Percentiles rank a stretch among this genome's conserved stretches.
phyloP scores from a whole-genome alignment of 2,329 filamentous ascomycete genomes.

The Verruconis gallopava region DNA sequence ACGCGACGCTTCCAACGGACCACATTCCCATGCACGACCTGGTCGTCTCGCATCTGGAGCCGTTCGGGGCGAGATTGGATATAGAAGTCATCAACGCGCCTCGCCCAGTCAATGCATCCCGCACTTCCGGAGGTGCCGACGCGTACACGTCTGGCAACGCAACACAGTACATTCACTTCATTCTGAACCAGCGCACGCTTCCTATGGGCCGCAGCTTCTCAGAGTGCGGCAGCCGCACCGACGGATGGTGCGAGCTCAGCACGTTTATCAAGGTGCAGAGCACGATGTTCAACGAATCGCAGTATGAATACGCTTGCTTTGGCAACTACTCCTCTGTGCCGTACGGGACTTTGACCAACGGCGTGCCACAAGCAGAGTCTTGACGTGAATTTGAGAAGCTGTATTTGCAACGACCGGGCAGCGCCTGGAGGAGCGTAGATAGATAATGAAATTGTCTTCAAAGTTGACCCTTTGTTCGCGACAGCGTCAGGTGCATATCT shows the following conservation, averaged over 20 bases:
- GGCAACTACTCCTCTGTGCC: conserved; percentile 38
- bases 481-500: too few species aligned
- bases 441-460: too few species aligned
- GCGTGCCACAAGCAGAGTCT: conserved; percentile 26
- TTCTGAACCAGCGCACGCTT: conserved; percentile 61
- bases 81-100: conserved; percentile 62
- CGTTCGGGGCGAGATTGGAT: conserved; percentile 59
- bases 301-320: conserved; percentile 55
- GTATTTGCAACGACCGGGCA: too few species aligned
- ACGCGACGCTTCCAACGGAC: conserved; percentile 42
- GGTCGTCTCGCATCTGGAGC: conserved; percentile 53
- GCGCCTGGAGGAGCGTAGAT: too few species aligned
- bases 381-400: too few species aligned
- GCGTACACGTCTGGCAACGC: conserved; percentile 40
- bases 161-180: conserved; percentile 60
- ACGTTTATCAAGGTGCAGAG: conserved; percentile 54
- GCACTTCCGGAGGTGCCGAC: conserved; percentile 30
- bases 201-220: conserved; percentile 54
- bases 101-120: conserved; percentile 40
- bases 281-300: conserved; percentile 42
- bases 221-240: conserved; percentile 51
- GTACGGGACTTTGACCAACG: conserved; percentile 40
- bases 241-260: conserved; percentile 65
- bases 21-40: conserved; percentile 47
- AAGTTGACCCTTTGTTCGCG: too few species aligned